phyloP scores from a whole-genome alignment of 139 green algal genomes.

The Tetraselmis striata region DNA sequence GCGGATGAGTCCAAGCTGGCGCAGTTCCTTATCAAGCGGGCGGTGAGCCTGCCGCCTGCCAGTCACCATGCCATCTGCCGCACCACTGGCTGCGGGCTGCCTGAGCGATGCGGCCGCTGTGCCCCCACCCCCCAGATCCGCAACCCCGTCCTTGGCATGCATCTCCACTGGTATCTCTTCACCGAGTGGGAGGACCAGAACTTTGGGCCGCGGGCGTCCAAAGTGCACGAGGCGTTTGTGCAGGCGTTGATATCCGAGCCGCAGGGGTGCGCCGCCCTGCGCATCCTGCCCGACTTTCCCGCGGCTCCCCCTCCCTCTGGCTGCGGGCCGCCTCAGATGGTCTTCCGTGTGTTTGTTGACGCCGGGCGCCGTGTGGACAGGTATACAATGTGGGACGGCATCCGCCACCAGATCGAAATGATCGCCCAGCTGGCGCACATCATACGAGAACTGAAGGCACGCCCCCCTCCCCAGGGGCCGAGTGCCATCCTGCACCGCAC shows the following conservation, averaged over 20 bases:
- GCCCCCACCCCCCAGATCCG: not conserved
- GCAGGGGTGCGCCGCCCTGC: not conserved
- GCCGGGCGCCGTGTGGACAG: too few species aligned
- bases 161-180: conserved; percentile 88
- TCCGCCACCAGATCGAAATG: conserved; percentile 68
- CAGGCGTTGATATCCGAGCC: conserved; percentile 20
- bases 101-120: too few species aligned
- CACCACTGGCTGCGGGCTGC: too few species aligned
- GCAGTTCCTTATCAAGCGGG: conserved; percentile 68
- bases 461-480: too few species aligned
- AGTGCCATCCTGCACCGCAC: too few species aligned
- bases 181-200: conserved; percentile 70
- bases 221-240: conserved; percentile 39
- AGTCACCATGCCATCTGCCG: too few species aligned
- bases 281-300: too few species aligned
- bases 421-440: conserved; percentile 55
- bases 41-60: too few species aligned
- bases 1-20: conserved; percentile 53
- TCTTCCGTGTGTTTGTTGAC: too few species aligned
- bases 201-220: conserved; percentile 53
- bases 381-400: conserved; percentile 38
- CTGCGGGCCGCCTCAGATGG: too few species aligned
- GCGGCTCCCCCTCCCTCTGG: too few species aligned
- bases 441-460: conserved; percentile 50
- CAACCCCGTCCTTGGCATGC: conserved; percentile 61